phyloP scores from a whole-genome alignment of 2,329 filamentous ascomycete species.

The Orbilia quercus region DNA sequence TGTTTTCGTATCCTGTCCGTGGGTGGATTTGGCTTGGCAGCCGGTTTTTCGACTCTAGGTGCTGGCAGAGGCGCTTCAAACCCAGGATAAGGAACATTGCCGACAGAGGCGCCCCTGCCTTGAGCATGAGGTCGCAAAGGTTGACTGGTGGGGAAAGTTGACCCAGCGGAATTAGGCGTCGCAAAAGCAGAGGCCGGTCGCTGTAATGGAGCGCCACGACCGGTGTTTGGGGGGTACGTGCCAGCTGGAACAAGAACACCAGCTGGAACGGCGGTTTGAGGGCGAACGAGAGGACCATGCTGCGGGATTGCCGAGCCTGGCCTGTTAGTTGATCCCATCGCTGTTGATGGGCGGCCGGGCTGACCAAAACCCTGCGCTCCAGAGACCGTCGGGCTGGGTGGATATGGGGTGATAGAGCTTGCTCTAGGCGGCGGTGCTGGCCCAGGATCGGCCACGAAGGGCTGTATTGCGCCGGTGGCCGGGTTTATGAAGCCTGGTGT shows the following conservation, averaged over 20 bases:
- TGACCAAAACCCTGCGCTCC: slow-evolving; percentile 6
- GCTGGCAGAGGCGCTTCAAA: slow-evolving; percentile 46
- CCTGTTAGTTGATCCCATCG: slow-evolving; percentile 31
- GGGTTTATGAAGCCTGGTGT: slow-evolving; percentile 55
- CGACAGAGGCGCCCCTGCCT: slow-evolving; percentile 29
- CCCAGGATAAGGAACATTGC: slow-evolving; percentile 48
- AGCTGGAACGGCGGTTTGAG: slow-evolving; percentile 48
- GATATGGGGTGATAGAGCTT: slow-evolving; percentile 51
- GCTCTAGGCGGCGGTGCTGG: slow-evolving; percentile 25
- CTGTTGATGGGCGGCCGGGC: slow-evolving; percentile 36
- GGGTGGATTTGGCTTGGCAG: slow-evolving; percentile 13
- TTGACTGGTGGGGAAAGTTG: slow-evolving; percentile 42
- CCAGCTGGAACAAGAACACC: slow-evolving; percentile 51
- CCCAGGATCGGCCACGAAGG: slow-evolving; percentile 31
- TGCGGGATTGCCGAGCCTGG: slow-evolving; percentile 30
- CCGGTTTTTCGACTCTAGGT: slow-evolving; percentile 32
- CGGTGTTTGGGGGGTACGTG: slow-evolving; percentile 42
- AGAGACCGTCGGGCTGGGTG: slow-evolving; percentile 29
- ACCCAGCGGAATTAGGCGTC: slow-evolving; percentile 8
- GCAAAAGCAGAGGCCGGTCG: slow-evolving; percentile 52
- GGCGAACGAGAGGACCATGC: slow-evolving; percentile 32
- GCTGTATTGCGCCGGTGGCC: slow-evolving; percentile 43
- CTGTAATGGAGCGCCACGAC: slow-evolving; percentile 33
- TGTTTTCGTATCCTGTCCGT: slow-evolving; percentile 27
- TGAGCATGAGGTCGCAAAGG: slow-evolving; percentile 45